Conservation (phyloP, 768 basidiomycete species). For the Xerocomellus chrysenteron region DNA sequence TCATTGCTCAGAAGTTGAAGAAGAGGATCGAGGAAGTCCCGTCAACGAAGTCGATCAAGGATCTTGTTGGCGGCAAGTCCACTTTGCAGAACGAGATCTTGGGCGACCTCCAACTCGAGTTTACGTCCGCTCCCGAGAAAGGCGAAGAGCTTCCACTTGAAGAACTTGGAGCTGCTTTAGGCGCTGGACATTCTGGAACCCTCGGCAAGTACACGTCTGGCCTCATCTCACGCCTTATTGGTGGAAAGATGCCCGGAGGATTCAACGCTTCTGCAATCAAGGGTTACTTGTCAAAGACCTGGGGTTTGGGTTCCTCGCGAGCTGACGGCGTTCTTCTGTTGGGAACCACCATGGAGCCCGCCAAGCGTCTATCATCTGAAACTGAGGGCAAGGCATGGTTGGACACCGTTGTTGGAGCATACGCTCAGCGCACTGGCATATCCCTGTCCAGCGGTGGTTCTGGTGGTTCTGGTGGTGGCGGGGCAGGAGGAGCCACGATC, state of each 20-base stretch:
- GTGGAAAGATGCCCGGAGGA: slow-evolving; percentile 98
- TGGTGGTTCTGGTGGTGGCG: slow-evolving; percentile 57
- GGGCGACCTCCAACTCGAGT: slow-evolving; percentile 95
- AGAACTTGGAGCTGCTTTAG: slow-evolving; percentile 86
- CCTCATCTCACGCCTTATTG: slow-evolving; percentile 86
- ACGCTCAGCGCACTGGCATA: slow-evolving; percentile 89
- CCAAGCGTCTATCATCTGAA: slow-evolving; percentile 91
- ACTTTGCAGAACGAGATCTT: slow-evolving; percentile 98
- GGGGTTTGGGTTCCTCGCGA: slow-evolving; percentile 92
- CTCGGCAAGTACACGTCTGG: slow-evolving; percentile 94
- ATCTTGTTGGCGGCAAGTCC: slow-evolving; percentile 97
- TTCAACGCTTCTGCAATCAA: slow-evolving; percentile 95
- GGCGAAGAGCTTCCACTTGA: slow-evolving; percentile 96
- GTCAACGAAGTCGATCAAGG: slow-evolving; percentile 93
- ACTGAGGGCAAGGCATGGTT: slow-evolving; percentile 93
- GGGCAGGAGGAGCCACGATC: slow-evolving; percentile 78
- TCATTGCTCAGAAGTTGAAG: slow-evolving; percentile 98
- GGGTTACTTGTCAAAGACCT: slow-evolving; percentile 82
- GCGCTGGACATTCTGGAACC: slow-evolving; percentile 75
- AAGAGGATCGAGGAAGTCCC: slow-evolving; percentile 89
- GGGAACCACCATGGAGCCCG: slow-evolving; percentile 89
- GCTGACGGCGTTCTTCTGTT: slow-evolving; percentile 89
- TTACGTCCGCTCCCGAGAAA: slow-evolving; percentile 94
- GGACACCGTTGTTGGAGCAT: slow-evolving; percentile 77
- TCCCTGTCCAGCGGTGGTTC: slow-evolving; percentile 70